Base-by-base conservation (phyloP, 495 filamentous ascomycete genomes). In the Penicillium psychrofluorescens region DNA sequence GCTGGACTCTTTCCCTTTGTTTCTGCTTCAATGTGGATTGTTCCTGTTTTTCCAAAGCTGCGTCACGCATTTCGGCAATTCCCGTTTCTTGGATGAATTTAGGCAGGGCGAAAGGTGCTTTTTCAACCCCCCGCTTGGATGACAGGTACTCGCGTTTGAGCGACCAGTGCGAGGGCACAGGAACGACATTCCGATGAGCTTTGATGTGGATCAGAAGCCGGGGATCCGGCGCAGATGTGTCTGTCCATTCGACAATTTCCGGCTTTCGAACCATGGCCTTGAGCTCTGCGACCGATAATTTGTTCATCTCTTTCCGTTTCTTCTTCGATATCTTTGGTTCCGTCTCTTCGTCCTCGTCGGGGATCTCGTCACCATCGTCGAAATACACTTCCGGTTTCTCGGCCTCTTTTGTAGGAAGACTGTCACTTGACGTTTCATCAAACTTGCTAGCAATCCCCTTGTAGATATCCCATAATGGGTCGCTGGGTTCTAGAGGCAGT, bases 1-100 rank as follows among this genome's bases (percentile, higher is more conserved):
- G 89, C 49, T 89, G 84, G 8, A 98, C 92, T 43, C 39, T 78
- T 59, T 97, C 92, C 34, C 92, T 76, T 68, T 95, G 91, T 58
- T 95, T 96, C 59, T 95, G 88, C 62, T 96, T 96, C 48, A 98
- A 71, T 11, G 78, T 80, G 40, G 90, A 85, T 54, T 91, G 81
- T 29, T 88, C 89, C 61, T 96, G 90, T 60, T 97, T 96, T 62
- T 98, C 92, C 33, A 96, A 66, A 7, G 92, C 88, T 6, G 92
- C 91, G 58, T 97, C 94, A 44, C 92, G 83, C 92, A 97, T 97
- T 64, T 96, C 92, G 13, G 90, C 78, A 54, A 98, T 97, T 11
- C 92, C 92, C 2, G 92, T 98, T 54, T 96, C 92, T 55, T 91
- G 86, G 49, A 98, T 97, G 67, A 96, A 98, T 62, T 95, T 94